Base-by-base conservation (phyloP, 2,329 filamentous ascomycete species). In the Claviceps paspali region DNA sequence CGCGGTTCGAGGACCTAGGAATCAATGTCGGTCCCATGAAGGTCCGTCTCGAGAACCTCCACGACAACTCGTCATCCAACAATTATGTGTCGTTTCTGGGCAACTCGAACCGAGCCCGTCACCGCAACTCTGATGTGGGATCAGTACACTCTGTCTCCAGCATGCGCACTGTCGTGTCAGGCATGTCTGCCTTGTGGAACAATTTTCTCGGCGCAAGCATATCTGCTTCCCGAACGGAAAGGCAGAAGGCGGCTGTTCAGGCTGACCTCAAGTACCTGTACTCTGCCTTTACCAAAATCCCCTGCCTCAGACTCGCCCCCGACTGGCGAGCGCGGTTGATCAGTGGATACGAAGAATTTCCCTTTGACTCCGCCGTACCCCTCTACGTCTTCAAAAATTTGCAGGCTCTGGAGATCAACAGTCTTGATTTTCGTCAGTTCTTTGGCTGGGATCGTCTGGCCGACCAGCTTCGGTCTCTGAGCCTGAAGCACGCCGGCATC, bases 331-430 rank as follows among this genome's bases (percentile, higher is more conserved):
- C 88, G 34, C 79, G 82, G 37, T 66, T 95, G 43, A 95, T 98
- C 48, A 74, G 79, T 47, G 88, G 88, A 21, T 96, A 91, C 54
- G 91, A 98, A 59, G 88, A 95, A 59, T 98, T 96, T 48, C 91
- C 91, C 3, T 95, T 96, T 57, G 91, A 98, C 59, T 94, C 85
- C 18, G 91, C 91, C 15, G 91, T 98, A 22, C 91, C 91, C 15
- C 68, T 98, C n/a, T 81, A 93, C 56, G 82, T 83, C 7, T 96
- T 98, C 72, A 96, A 98, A 63, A 98, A 96, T 49, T 66, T 96
- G 38, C 88, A 88, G 59, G 82, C 85, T 17, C 68, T 98, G 45
- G 91, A 98, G 57, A 83, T 98, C 37, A 87, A 80, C 61, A 87
- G 92, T 60, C 81, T 96, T 53, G 91, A 98, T 59, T 95, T 94